A percentile compares a stretch with the other conserved stretches of the same genome.
Conservation (phyloP, 257 asterid genomes). For the Scutellaria barbata region DNA sequence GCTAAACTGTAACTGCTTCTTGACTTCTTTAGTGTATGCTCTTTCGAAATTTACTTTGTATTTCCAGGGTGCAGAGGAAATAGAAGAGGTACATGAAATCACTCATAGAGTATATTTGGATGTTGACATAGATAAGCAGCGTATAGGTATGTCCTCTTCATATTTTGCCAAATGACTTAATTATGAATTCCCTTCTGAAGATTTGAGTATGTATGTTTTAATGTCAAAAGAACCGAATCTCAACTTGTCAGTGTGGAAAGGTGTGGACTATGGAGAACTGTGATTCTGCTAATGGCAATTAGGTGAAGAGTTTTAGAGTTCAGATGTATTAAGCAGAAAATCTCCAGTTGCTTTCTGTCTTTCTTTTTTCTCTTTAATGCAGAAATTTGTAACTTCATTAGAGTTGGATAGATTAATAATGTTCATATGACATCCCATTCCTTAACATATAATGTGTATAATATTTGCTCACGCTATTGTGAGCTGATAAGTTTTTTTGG, state of each 20-base stretch:
- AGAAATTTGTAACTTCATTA: not conserved
- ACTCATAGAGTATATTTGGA: conserved; percentile 92
- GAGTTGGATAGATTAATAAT: not conserved
- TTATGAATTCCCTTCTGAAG: not conserved
- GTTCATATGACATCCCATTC: not conserved
- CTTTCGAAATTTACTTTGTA: not conserved
- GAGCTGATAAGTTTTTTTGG: not conserved
- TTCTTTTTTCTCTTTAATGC: not conserved
- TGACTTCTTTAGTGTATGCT: not conserved
- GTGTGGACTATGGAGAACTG: not conserved
- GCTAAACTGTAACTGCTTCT: not conserved
- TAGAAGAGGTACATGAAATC: conserved; percentile 71
- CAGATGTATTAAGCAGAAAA: not conserved
- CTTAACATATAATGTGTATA: not conserved
- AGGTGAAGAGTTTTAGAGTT: not conserved
- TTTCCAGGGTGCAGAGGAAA: conserved; percentile 57
- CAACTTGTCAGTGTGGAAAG: not conserved
- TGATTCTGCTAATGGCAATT: conserved; percentile 17
- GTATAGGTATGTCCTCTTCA: conserved; percentile 53
- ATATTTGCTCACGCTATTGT: not conserved
- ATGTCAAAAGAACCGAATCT: conserved; percentile 2
- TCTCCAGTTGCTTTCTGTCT: not conserved
- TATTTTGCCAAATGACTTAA: not conserved
- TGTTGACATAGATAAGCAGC: conserved; percentile 94
- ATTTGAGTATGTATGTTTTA: conserved; percentile 5